phyloP scores from a whole-genome alignment of 345 rosid genomes.

The Gossypium stocksii region DNA sequence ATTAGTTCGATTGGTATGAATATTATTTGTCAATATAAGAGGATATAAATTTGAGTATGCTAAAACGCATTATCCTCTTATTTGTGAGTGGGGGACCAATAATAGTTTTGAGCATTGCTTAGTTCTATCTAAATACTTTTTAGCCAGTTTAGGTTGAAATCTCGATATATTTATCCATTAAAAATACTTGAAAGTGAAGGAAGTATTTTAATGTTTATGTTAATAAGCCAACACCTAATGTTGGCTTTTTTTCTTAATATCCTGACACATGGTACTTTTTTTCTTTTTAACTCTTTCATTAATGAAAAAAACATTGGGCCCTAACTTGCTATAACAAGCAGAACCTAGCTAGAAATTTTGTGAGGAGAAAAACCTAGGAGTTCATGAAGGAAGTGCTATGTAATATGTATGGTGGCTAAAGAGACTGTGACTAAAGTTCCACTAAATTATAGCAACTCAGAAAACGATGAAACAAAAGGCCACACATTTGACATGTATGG shows the following conservation, averaged over 20 bases:
- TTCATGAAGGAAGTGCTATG: neutral
- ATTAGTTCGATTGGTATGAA: too few relatives aligned
- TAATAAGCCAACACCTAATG: too few relatives aligned
- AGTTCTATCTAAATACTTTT: too few relatives aligned
- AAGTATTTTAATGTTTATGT: too few relatives aligned
- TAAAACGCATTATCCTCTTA: fast-evolving
- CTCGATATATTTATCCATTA: too few relatives aligned
- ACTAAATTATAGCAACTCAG: neutral
- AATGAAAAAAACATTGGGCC: neutral
- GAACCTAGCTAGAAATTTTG: neutral
- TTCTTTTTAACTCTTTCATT: too few relatives aligned
- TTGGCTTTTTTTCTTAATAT: neutral
- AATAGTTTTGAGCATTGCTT: too few relatives aligned
- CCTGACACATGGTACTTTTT: neutral
- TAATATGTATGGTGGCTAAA: neutral
- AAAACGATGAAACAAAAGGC: neutral
- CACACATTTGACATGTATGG: constrained; percentile 12
- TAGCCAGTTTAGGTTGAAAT: too few relatives aligned
- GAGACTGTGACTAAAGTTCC: constrained; percentile 3
- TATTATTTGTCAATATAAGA: too few relatives aligned
- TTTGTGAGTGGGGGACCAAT: too few relatives aligned
- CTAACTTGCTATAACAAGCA: neutral
- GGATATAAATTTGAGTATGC: too few relatives aligned
- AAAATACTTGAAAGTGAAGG: too few relatives aligned
- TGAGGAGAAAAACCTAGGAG: neutral